Conservation (phyloP, 768 basidiomycete species). For the Russula foetens region DNA sequence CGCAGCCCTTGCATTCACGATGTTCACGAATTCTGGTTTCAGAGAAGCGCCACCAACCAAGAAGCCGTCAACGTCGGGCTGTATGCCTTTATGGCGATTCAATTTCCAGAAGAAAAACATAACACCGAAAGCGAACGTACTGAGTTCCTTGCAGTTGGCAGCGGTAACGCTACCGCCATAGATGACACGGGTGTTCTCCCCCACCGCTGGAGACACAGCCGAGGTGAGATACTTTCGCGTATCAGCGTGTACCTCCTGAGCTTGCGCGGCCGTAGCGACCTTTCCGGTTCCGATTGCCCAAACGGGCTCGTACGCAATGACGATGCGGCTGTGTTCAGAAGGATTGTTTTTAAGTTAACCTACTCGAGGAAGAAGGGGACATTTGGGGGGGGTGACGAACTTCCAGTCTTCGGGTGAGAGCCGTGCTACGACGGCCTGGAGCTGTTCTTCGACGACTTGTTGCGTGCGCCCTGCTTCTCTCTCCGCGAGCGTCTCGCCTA, state of each 20-base stretch:
- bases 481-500: conserved; percentile 88
- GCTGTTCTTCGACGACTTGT: conserved; percentile 73
- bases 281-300: conserved; percentile 99
- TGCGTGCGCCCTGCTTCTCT: conserved; percentile 74
- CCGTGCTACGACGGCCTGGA: conserved; percentile 62
- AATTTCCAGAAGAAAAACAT: neutral
- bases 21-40: conserved; percentile 93
- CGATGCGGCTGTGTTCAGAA: conserved; percentile 56
- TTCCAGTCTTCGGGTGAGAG: conserved; percentile 69
- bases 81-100: conserved; percentile 40
- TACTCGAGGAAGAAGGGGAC: no score
- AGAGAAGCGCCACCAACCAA: conserved; percentile 96
- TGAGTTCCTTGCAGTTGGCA: conserved; percentile 80
- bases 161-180: conserved; percentile 94
- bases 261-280: conserved; percentile 86
- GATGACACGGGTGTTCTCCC: conserved; percentile 74
- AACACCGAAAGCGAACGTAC: conserved; percentile 38
- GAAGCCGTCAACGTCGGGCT: conserved; percentile 92
- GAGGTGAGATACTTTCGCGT: conserved; percentile 68
- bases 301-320: conserved; percentile 94
- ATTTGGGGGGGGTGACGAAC: no score
- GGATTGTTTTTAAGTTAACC: neutral
- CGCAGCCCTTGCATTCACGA: conserved; percentile 61
- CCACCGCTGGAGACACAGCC: conserved; percentile 59
- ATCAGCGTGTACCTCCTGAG: conserved; percentile 84